Percentiles rank a stretch among this genome's conserved stretches.
These are phyloP conservation scores for Vigna unguiculata DNA, from an alignment of 306 rosid genomes.

Conservation along the genomic window DNA sequence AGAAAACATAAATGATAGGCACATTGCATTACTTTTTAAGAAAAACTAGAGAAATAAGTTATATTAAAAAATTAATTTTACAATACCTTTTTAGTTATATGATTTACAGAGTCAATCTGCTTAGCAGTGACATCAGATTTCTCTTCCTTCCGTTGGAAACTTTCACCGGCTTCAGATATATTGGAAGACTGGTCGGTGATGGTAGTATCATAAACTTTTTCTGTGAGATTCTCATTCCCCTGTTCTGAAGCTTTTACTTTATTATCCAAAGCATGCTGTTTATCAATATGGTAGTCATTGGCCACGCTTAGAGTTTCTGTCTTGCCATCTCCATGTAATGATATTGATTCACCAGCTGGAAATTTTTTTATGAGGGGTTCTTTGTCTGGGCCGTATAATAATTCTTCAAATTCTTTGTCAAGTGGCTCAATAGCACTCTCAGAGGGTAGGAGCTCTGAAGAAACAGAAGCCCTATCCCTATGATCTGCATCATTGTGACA, in stretches of 20 bases:
- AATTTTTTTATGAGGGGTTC: conserved; percentile 57
- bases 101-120: conserved; percentile 57
- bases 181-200: conserved; percentile 46
- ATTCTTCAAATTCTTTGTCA: conserved; percentile 81
- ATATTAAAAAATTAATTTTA: conserved; percentile 27
- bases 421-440: conserved; percentile 72
- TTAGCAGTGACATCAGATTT: conserved; percentile 48
- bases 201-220: conserved; percentile 43
- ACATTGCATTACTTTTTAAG: neutral
- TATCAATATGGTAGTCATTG: conserved; percentile 42
- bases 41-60: neutral
- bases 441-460: conserved; percentile 52
- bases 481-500: conserved; percentile 45
- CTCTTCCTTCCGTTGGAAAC: conserved; percentile 50
- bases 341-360: conserved; percentile 52
- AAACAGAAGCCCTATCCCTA: conserved; percentile 48
- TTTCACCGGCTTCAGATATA: conserved; percentile 46
- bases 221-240: conserved; percentile 45
- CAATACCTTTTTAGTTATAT: conserved; percentile 71
- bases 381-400: conserved; percentile 89
- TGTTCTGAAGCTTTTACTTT: conserved; percentile 46
- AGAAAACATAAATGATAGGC: neutral
- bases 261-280: conserved; percentile 46
- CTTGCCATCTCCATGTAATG: conserved; percentile 45
- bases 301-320: conserved; percentile 45